phyloP scores from a whole-genome alignment of 768 basidiomycete genomes.

The Lyophyllum shimeji region DNA sequence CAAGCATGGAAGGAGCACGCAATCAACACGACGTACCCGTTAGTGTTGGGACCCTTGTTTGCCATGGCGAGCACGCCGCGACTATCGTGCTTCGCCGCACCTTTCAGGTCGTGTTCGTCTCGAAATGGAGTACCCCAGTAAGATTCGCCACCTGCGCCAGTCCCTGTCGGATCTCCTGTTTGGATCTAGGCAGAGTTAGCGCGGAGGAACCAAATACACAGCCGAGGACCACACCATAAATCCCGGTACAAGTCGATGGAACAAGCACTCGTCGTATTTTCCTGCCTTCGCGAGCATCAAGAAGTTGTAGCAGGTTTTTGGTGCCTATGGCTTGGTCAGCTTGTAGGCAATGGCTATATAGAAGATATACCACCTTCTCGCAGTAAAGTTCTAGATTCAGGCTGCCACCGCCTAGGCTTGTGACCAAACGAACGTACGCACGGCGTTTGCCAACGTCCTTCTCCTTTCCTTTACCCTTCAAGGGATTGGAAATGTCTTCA shows the following conservation, averaged over 20 bases:
- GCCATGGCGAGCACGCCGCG: slow-evolving; percentile 93
- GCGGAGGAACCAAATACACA: neutral
- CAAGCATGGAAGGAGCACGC: neutral
- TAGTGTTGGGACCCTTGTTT: slow-evolving; percentile 89
- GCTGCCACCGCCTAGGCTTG: slow-evolving; percentile 84
- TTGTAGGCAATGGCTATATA: neutral
- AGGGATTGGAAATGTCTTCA: slow-evolving; percentile 80
- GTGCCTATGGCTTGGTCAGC: slow-evolving; percentile 57
- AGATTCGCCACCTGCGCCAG: slow-evolving; percentile 89
- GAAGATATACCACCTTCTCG: slow-evolving; percentile 63
- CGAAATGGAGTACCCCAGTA: slow-evolving; percentile 96
- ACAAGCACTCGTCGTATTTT: slow-evolving; percentile 87
- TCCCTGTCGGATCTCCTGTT: slow-evolving; percentile 97
- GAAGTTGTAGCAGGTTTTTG: slow-evolving; percentile 99
- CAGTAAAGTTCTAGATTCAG: slow-evolving; percentile 84
- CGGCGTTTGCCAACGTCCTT: slow-evolving; percentile 90
- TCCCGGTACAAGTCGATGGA: slow-evolving; percentile 91
- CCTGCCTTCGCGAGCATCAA: slow-evolving; percentile 88
- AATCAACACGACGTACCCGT: slow-evolving; percentile 50
- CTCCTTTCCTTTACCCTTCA: slow-evolving; percentile 88
- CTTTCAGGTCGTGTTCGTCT: slow-evolving; percentile 88
- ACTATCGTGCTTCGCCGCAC: slow-evolving; percentile 83
- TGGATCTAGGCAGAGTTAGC: slow-evolving; percentile 66
- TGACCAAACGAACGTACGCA: slow-evolving; percentile 95
- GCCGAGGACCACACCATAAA: slow-evolving; percentile 71